Percentiles rank a stretch among this genome's conserved stretches.
phyloP scores from a whole-genome alignment of 768 basidiomycete species.

The Wakefieldia striispora region DNA sequence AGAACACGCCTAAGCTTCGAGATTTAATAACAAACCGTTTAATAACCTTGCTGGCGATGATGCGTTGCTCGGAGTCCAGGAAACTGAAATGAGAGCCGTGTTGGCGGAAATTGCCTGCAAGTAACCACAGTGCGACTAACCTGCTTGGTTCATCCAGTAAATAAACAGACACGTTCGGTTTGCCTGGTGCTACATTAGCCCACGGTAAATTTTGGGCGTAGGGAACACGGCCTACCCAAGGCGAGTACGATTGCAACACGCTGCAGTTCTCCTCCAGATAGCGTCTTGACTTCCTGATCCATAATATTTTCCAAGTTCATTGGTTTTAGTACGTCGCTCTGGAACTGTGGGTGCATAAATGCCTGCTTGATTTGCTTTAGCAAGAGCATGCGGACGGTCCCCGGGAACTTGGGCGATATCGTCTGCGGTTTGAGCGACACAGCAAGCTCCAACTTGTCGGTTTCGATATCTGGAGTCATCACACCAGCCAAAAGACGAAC shows the following conservation, averaged over 20 bases:
- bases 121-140: constrained; percentile 36
- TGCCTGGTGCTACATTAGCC: constrained; percentile 42
- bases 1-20: background rate
- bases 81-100: constrained; percentile 47
- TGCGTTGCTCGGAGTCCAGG: constrained; percentile 99
- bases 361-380: constrained; percentile 92
- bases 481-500: constrained; percentile 94
- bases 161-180: constrained; percentile 82
- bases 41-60: constrained; percentile 96
- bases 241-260: constrained; percentile 95
- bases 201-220: background rate
- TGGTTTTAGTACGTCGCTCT: constrained; percentile 95
- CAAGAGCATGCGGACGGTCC: constrained; percentile 92
- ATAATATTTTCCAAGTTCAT: constrained; percentile 94
- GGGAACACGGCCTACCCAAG: constrained; percentile 51
- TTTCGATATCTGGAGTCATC: constrained; percentile 72
- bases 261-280: constrained; percentile 98
- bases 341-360: constrained; percentile 99
- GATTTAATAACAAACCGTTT: constrained; percentile 59
- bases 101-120: constrained; percentile 2
- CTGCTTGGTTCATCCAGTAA: constrained; percentile 93
- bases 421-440: constrained; percentile 99
- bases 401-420: constrained; percentile 96
- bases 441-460: constrained; percentile 73
- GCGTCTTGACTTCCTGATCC: constrained; percentile 97